Evolutionary conservation across 2,329 filamentous ascomycete genomes (phyloP), one percentile per base, ranked within the genome.

Genomic region (Alternaria arbusti): DNA sequence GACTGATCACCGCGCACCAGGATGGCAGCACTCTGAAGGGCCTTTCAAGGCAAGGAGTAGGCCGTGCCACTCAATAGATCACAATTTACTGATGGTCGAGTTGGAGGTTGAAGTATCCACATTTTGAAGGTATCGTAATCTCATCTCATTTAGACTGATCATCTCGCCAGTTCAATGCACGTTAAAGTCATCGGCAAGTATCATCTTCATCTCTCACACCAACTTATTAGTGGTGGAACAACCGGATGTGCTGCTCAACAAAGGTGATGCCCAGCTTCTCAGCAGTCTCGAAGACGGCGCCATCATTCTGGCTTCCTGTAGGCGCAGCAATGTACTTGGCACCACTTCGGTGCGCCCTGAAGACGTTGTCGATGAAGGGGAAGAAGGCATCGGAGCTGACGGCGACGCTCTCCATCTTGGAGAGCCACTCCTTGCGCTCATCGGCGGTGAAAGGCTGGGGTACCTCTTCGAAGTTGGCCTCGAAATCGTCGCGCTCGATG

Each of bases 301-400:
- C 82, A 79, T 96, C 93, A 78, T 96, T 96, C 82, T 96, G 92
- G 81, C 91, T 97, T 61, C 96, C 96, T 54, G 89, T 91, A 10
- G 96, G 96, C 43, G 95, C 95, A 58, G 96, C 95, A 75, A 98
- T 93, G 84, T 97, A 99, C 85, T 97, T 98, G 78, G 89, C 94
- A 54, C 96, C 96, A 22, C 93, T 97, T 74, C 93, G 88, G 66
- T 89, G 89, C 55, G 94, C 92, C 70, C 96, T 90, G 88, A 96
- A 97, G 70, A 99, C 91, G 76, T 99, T 99, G 86, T 99, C 96
- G 76, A 93, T 93, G 84, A 99, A 99, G 71, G 96, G 96, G 89
- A 99, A 99, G 83, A 99, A 99, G 69, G 96, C 96, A 81, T 99
- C 96, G 69, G 93, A 97, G 57, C 93, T 97, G 59, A 97, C 88